phyloP scores from a whole-genome alignment of 2,329 filamentous ascomycete species.

The Calonectria pteridis region DNA sequence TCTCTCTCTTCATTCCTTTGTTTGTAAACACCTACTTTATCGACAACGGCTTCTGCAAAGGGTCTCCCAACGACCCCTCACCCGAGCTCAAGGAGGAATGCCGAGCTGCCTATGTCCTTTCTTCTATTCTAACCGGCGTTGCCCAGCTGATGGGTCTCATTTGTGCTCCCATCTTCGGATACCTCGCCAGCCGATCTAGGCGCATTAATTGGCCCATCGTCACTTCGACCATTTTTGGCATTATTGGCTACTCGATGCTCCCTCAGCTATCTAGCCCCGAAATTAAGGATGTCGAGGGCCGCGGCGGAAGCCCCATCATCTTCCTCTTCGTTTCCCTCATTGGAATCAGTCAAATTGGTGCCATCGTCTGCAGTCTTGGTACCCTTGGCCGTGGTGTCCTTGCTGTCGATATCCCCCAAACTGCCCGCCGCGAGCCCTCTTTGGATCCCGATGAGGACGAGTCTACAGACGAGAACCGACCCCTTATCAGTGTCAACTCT shows the following conservation, averaged over 20 bases:
- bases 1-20: slow-evolving; percentile 93
- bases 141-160: slow-evolving; percentile 89
- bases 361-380: slow-evolving; percentile 95
- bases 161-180: slow-evolving; percentile 89
- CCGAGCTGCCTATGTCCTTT: slow-evolving; percentile 86
- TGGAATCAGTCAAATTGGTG: slow-evolving; percentile 93
- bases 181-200: slow-evolving; percentile 77
- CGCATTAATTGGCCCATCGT: slow-evolving; percentile 81
- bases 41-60: slow-evolving; percentile 80
- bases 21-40: slow-evolving; percentile 95
- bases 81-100: slow-evolving; percentile 88
- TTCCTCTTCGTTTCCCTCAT: slow-evolving; percentile 84
- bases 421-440: slow-evolving; percentile 38
- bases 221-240: slow-evolving; percentile 77
- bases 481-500: slow-evolving; percentile 52
- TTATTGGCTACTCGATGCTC: slow-evolving; percentile 83
- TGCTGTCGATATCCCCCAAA: slow-evolving; percentile 56
- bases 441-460: slow-evolving; percentile 55
- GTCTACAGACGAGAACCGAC: slow-evolving; percentile 53
- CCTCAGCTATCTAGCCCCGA: slow-evolving; percentile 84
- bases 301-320: slow-evolving; percentile 76
- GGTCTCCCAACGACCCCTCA: slow-evolving; percentile 71
- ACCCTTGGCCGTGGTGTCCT: slow-evolving; percentile 86
- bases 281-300: slow-evolving; percentile 70
- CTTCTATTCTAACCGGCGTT: slow-evolving; percentile 87